phyloP scores from a whole-genome alignment of 352 stramenopile species.

The Aphanomyces invadans region DNA sequence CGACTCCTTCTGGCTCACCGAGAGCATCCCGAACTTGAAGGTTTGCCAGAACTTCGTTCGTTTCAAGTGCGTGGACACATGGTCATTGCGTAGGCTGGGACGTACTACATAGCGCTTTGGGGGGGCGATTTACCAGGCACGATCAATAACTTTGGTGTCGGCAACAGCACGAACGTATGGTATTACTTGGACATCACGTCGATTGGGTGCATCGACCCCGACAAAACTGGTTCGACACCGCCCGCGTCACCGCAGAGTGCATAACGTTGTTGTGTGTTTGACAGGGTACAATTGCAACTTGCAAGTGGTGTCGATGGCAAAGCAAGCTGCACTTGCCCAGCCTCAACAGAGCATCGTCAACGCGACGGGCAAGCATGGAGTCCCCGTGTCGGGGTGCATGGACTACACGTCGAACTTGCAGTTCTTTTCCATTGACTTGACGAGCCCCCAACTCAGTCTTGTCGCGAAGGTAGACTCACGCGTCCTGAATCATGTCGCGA shows the following conservation, averaged over 20 bases:
- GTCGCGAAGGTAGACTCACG: background rate
- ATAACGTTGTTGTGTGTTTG: background rate
- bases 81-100: background rate
- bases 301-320: background rate
- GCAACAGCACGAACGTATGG: constrained; percentile 15
- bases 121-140: constrained; percentile 5
- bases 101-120: constrained; percentile 20
- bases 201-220: background rate
- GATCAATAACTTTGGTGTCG: constrained; percentile 19
- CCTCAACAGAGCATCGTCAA: background rate
- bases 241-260: no score
- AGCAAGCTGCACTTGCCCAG: background rate
- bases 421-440: constrained; percentile 3
- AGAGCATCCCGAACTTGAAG: constrained; percentile 17
- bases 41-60: background rate
- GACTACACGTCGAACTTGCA: constrained; percentile 1
- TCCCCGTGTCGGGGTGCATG: background rate
- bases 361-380: background rate
- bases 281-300: background rate
- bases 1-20: constrained; percentile 8
- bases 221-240: background rate
- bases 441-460: constrained; percentile 2
- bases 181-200: constrained; percentile 8
- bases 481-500: no score
- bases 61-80: background rate